Base-by-base conservation (phyloP, 2,329 filamentous ascomycete genomes). In the Epichloe uncinata region DNA sequence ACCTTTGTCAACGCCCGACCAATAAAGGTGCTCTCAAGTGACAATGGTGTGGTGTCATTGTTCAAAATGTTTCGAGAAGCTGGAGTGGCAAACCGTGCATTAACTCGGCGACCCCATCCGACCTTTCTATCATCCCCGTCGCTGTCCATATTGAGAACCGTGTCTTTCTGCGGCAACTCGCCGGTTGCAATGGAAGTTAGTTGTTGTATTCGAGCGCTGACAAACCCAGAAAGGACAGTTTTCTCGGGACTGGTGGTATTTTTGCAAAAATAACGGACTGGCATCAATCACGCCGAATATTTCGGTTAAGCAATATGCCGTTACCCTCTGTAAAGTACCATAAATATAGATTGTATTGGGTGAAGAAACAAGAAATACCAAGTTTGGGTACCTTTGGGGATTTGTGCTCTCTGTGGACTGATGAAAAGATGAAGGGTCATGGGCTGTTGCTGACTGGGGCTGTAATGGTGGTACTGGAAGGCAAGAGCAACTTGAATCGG, bases 161-260 rank as follows among this genome's bases (percentile, higher is more conserved):
- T 11, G 13, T 36, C 16, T 42, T 20, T 49, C 18, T 37, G 42
- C 5, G 30, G 7, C 26, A 15, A 30, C 36, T 56, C 45, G 36
- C 55, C 53, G 6, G 45, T 45, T 12, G 53, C 55, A 3, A 61
- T 54, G 3, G 53, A 59, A 20, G 56, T 56, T 34, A 66, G 55
- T 35, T 60, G 58, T 38, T 58, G 60, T 46, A 64, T 60, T 36
- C 62, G 63, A 30, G 59, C 53, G 22, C 56, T 49, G 20, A 65
- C 61, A 36, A 63, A 59, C 18, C 61, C 62, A 2, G 54, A 50
- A 5, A 59, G 61, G 5, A 45, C 47, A 6, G 44, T 61, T 52
- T 37, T 52, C 38, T 47, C 53, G 53, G 11, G 56, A 46, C 2
- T 52, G 40, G 43, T 11, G 20, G 36, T 48, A 30, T 41, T 42